A percentile compares a stretch with the other conserved stretches of the same genome.
phyloP scores from a whole-genome alignment of 345 rosid species.

The Capsella bursapastoris region DNA sequence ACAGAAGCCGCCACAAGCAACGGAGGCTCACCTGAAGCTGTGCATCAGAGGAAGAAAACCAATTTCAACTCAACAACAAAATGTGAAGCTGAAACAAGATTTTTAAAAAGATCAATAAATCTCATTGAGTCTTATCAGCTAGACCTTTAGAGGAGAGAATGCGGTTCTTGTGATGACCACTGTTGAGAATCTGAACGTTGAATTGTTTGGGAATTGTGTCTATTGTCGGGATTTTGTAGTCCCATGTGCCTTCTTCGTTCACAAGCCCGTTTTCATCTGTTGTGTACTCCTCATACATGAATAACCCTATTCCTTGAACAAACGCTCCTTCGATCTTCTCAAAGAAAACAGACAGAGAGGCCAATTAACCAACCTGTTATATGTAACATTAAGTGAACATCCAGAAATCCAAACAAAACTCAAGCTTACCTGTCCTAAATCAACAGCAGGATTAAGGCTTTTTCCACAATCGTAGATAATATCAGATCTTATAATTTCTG shows the following conservation, averaged over 20 bases:
- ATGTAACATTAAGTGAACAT: slow-evolving; percentile 17
- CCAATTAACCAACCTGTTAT: background rate
- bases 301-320: slow-evolving; percentile 92
- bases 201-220: slow-evolving; percentile 83
- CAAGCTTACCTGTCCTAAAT: slow-evolving; percentile 87
- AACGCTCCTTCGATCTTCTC: slow-evolving; percentile 90
- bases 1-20: slow-evolving; percentile 76
- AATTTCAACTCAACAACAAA: background rate
- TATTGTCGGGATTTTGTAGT: slow-evolving; percentile 83
- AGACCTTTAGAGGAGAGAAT: slow-evolving; percentile 90
- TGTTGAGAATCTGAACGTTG: slow-evolving; percentile 76
- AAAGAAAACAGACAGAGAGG: background rate
- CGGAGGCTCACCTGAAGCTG: slow-evolving; percentile 99
- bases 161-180: slow-evolving; percentile 74
- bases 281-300: slow-evolving; percentile 84
- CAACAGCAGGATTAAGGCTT: slow-evolving; percentile 88
- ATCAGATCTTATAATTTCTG: slow-evolving; percentile 44
- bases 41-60: slow-evolving; percentile 42
- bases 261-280: slow-evolving; percentile 75
- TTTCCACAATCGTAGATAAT: slow-evolving; percentile 48
- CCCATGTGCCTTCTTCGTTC: slow-evolving; percentile 78
- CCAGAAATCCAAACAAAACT: background rate
- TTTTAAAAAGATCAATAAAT: background rate
- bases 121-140: slow-evolving; percentile 1
- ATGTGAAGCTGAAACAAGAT: background rate